These are phyloP conservation scores for Podila epigama DNA, from an alignment of 192 early-diverging fungal species.

Conservation along the genomic window DNA sequence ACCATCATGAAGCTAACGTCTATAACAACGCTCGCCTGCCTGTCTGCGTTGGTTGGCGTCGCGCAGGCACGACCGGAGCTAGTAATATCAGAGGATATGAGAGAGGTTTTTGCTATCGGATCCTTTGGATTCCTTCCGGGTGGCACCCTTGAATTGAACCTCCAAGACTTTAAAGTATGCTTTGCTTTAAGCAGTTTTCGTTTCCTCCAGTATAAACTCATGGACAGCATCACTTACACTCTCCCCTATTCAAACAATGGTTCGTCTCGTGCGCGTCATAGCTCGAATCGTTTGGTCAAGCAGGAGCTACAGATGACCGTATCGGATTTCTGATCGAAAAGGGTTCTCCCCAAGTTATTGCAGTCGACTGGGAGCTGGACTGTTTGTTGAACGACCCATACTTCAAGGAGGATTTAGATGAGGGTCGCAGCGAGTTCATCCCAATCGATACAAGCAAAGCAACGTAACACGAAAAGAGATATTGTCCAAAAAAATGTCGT, in stretches of 20 bases:
- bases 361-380: constrained; percentile 27
- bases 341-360: constrained; percentile 19
- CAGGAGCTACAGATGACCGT: constrained; percentile 11
- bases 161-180: constrained; percentile 48
- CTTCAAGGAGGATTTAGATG: constrained; percentile 50
- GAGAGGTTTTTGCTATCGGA: constrained; percentile 45
- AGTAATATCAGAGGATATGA: constrained; percentile 43
- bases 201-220: no score
- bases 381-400: constrained; percentile 54
- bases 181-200: no score
- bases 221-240: no score
- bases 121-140: constrained; percentile 59
- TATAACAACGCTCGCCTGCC: neutral
- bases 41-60: constrained; percentile 10
- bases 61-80: constrained; percentile 37
- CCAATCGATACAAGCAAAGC: constrained; percentile 11
- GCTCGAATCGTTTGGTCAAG: no score
- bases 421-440: constrained; percentile 29
- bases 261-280: no score
- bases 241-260: no score
- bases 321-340: constrained; percentile 29
- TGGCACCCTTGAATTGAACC: constrained; percentile 46
- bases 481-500: no score
- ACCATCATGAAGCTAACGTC: no score
- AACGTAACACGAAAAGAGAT: constrained; percentile 8